phyloP scores from a whole-genome alignment of 1,284 basidiomycete genomes.

The Stygiomarasmius scandens region DNA sequence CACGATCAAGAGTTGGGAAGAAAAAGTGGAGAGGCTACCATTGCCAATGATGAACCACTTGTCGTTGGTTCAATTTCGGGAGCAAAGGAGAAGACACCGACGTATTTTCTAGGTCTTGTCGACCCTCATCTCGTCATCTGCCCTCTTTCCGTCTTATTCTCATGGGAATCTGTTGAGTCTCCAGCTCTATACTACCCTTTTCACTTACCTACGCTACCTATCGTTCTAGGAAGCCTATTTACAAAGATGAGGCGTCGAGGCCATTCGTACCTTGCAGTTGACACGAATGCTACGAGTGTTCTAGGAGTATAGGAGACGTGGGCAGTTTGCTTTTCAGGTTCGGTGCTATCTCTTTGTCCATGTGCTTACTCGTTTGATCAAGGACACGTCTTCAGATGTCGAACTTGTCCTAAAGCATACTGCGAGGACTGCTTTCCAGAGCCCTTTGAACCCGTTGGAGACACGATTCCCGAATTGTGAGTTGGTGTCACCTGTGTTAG shows the following conservation, averaged over 20 bases:
- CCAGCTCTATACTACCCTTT: background rate
- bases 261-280: slow-evolving; percentile 45
- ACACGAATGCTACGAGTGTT: slow-evolving; percentile 49
- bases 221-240: slow-evolving; percentile 47
- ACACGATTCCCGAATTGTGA: slow-evolving; percentile 59
- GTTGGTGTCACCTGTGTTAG: too few species aligned
- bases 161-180: background rate
- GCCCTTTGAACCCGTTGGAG: slow-evolving; percentile 53
- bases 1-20: slow-evolving; percentile 78
- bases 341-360: background rate
- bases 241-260: slow-evolving; percentile 27
- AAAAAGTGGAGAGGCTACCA: slow-evolving; percentile 61
- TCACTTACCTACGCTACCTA: background rate
- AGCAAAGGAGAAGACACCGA: too few species aligned
- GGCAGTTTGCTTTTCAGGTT: slow-evolving; percentile 58
- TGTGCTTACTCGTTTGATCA: too few species aligned
- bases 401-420: slow-evolving; percentile 58
- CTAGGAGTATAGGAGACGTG: slow-evolving; percentile 42
- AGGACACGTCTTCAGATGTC: slow-evolving; percentile 52
- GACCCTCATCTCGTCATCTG: too few species aligned
- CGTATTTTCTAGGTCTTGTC: background rate
- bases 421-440: slow-evolving; percentile 65
- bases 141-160: too few species aligned
- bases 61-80: too few species aligned
- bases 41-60: too few species aligned